Evolutionary conservation across 768 basidiomycete species (phyloP), one percentile per base, ranked within the genome.

Genomic region (Lactarius hatsudake): DNA sequence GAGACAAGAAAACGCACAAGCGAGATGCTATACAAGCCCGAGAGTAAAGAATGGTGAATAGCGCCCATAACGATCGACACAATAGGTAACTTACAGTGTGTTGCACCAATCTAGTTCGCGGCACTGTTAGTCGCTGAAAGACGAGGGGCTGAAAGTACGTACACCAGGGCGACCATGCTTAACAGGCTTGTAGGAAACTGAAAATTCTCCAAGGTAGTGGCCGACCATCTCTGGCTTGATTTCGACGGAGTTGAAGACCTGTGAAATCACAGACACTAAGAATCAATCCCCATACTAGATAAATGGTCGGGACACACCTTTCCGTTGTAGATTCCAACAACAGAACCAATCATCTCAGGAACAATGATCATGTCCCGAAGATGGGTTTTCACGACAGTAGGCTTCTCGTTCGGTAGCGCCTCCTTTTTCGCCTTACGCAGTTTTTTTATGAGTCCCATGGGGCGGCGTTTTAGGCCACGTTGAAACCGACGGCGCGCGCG

Each of bases 211-310:
- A 77, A 98, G 94, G 83, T 99, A 98, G 87, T 96, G 96, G 67
- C 97, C 97, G 70, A 91, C 93, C 97, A 99, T 99, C 81, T 99
- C 97, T 72, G 97, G 96, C 84, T 96, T 98, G 84, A 98, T 96
- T 82, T 98, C 96, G 71, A 98, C 94, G 53, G 94, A 89, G 84
- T 94, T 94, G 85, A 94, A 94, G 69, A 90, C 88, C 91, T 93
- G 51, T 26, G 20, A 8, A 30, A n/a, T 2, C 26, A 10, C 23
- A 45, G 17, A 12, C 2, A 18, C 71, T 57, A 32, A 48, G 67
- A 59, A 48, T 26, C 32, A 36, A 42, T n/a, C 28, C 57, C 18
- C 26, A n/a, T 36, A 13, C 58, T 18, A 5, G 20, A 54, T 13
- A 40, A 42, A 48, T 28, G 28, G 18, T 3, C 42, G 10, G 38